phyloP scores from a whole-genome alignment of 306 rosid genomes.

The Parietaria judaica region DNA sequence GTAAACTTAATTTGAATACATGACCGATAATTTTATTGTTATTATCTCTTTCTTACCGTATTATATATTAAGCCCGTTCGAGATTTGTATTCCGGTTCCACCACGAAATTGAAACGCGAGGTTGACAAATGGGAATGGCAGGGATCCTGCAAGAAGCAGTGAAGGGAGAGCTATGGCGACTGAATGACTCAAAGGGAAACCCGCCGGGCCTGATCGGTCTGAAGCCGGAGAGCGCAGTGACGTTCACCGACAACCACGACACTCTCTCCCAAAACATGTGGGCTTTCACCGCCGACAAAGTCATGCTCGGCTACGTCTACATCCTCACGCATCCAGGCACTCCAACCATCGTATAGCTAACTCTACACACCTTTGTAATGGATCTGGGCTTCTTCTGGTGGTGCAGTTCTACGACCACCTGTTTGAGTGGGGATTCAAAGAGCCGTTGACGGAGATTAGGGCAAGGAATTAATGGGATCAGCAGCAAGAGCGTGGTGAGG shows the following conservation, averaged over 20 bases:
- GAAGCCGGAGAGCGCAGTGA: slow-evolving; percentile 66
- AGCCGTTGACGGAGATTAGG: slow-evolving; percentile 31
- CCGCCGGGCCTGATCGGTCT: slow-evolving; percentile 69
- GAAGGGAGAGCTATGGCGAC: slow-evolving; percentile 47
- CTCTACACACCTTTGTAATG: not conserved
- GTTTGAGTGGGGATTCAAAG: slow-evolving; percentile 62
- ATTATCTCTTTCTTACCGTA: no score
- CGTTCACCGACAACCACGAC: slow-evolving; percentile 75
- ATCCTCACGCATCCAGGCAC: slow-evolving; percentile 81
- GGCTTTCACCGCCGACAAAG: slow-evolving; percentile 67
- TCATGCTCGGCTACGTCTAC: slow-evolving; percentile 71
- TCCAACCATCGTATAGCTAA: slow-evolving; percentile 43
- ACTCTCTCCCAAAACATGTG: slow-evolving; percentile 51
- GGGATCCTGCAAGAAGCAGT: slow-evolving; percentile 52
- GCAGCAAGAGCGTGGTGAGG: slow-evolving; percentile 32
- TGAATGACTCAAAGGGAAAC: slow-evolving; percentile 45
- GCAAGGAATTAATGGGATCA: slow-evolving; percentile 50
- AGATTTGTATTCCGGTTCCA: no score
- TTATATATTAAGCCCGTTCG: no score
- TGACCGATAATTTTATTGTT: no score
- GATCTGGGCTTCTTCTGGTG: slow-evolving; percentile 6
- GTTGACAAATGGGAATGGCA: not conserved
- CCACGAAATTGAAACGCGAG: no score
- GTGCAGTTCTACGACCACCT: slow-evolving; percentile 77
- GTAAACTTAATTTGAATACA: no score